A percentile compares a stretch with the other conserved stretches of the same genome.
These are phyloP conservation scores for Colletotrichum sp. DNA, from an alignment of 2,329 filamentous ascomycete genomes.

Conservation along the genomic window DNA sequence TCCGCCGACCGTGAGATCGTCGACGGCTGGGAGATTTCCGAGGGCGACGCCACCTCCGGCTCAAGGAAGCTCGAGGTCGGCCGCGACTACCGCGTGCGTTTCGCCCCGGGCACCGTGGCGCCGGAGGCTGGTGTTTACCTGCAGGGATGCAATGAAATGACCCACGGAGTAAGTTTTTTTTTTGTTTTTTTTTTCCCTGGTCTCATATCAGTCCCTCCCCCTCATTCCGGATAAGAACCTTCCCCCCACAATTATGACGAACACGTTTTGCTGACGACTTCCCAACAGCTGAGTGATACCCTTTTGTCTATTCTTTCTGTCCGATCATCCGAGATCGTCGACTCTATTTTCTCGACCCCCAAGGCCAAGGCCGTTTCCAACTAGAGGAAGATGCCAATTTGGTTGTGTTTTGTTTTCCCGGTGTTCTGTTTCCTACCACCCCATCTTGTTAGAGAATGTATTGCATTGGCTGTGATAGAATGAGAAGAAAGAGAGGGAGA, in stretches of 20 bases:
- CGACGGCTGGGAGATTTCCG: conserved; percentile 42
- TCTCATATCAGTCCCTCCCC: neutral
- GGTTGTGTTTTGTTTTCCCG: neutral
- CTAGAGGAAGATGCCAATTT: neutral
- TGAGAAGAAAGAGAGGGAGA: neutral
- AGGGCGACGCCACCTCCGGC: conserved; percentile 8
- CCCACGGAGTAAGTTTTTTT: conserved; percentile 78
- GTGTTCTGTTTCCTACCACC: neutral
- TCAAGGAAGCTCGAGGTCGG: conserved; percentile 67
- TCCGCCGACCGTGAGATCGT: conserved; percentile 24
- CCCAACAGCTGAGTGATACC: conserved; percentile 74
- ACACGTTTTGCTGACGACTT: conserved; percentile 23
- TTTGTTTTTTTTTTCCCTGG: neutral
- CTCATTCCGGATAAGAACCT: neutral
- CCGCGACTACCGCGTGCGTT: conserved; percentile 80
- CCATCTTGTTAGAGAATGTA: neutral
- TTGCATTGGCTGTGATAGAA: neutral
- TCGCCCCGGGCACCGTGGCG: conserved; percentile 72
- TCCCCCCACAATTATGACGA: neutral
- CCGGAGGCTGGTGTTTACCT: conserved; percentile 83
- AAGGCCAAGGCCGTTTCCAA: conserved; percentile 14
- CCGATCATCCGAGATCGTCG: conserved; percentile 78
- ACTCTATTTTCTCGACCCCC: conserved; percentile 65
- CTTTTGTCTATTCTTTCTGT: conserved; percentile 80
- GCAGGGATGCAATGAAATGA: conserved; percentile 92